Evolutionary conservation across 2,329 filamentous ascomycete genomes (phyloP).

Genomic region (Neopestalotiopsis clavispora): DNA sequence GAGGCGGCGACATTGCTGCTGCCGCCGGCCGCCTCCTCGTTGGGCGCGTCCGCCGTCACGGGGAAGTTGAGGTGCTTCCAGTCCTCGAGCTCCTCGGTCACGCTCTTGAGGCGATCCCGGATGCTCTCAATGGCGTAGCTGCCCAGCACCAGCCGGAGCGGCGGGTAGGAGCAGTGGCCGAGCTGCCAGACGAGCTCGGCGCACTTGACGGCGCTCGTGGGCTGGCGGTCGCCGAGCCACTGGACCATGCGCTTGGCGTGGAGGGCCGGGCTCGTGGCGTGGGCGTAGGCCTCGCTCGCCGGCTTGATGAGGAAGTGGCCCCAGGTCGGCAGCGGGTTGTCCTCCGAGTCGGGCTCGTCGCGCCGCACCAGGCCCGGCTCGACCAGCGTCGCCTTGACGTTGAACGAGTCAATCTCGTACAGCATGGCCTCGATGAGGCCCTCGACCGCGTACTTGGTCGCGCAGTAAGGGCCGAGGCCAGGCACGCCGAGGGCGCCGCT

Average conservation of each 20-base stretch:
- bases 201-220: constrained; percentile 89
- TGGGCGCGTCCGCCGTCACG: constrained; percentile 42
- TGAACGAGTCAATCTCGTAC: constrained; percentile 90
- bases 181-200: constrained; percentile 94
- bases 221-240: constrained; percentile 92
- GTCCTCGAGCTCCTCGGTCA: constrained; percentile 94
- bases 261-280: constrained; percentile 78
- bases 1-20: constrained; percentile 19
- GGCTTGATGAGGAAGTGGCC: constrained; percentile 92
- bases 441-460: constrained; percentile 96
- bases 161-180: constrained; percentile 93
- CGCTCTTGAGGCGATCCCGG: constrained; percentile 82
- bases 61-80: constrained; percentile 86
- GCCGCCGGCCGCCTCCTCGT: constrained; percentile 2
- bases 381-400: constrained; percentile 91
- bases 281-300: constrained; percentile 80
- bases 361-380: constrained; percentile 87
- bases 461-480: constrained; percentile 91
- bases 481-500: constrained; percentile 92
- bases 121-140: constrained; percentile 97
- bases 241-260: constrained; percentile 92
- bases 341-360: constrained; percentile 70
- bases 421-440: constrained; percentile 95
- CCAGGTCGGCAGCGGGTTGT: constrained; percentile 74
- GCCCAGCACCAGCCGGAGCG: constrained; percentile 82